A percentile compares a stretch with the other conserved stretches of the same genome.
phyloP scores from a whole-genome alignment of 768 basidiomycete genomes.

The Pleurotus tuber-regium region DNA sequence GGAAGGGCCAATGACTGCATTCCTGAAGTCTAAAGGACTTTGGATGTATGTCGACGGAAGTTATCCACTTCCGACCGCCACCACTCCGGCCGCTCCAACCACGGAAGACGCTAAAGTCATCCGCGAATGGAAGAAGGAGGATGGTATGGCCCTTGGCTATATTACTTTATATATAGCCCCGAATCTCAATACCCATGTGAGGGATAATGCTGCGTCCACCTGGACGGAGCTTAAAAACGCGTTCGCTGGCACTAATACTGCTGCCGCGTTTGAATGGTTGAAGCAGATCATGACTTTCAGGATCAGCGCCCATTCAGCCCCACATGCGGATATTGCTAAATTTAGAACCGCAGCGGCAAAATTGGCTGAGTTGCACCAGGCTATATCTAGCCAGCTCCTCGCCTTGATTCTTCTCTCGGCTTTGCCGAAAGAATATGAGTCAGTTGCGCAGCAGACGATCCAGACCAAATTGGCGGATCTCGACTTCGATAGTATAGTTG shows the following conservation, averaged over 20 bases:
- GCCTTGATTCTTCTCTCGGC: background rate
- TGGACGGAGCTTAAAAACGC: background rate
- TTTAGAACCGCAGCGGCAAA: background rate
- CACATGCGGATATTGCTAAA: background rate
- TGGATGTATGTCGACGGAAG: background rate
- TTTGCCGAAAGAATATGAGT: background rate
- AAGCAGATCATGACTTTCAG: background rate
- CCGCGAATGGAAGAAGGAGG: background rate
- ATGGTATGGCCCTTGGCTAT: background rate
- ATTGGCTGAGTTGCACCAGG: background rate
- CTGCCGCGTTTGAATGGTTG: background rate
- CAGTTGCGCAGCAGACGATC: background rate
- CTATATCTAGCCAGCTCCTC: background rate
- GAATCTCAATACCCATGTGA: background rate
- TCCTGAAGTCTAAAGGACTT: slow-evolving; percentile 1
- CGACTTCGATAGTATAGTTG: background rate
- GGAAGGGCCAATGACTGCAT: background rate
- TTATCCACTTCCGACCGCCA: background rate
- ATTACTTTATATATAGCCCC: background rate
- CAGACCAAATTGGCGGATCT: background rate
- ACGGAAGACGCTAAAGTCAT: background rate
- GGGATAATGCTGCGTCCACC: background rate
- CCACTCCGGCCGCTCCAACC: background rate
- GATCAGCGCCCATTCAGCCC: background rate
- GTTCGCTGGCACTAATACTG: background rate